Conservation (phyloP, 2,329 filamentous ascomycete genomes). For the Stemphylium beticola region DNA sequence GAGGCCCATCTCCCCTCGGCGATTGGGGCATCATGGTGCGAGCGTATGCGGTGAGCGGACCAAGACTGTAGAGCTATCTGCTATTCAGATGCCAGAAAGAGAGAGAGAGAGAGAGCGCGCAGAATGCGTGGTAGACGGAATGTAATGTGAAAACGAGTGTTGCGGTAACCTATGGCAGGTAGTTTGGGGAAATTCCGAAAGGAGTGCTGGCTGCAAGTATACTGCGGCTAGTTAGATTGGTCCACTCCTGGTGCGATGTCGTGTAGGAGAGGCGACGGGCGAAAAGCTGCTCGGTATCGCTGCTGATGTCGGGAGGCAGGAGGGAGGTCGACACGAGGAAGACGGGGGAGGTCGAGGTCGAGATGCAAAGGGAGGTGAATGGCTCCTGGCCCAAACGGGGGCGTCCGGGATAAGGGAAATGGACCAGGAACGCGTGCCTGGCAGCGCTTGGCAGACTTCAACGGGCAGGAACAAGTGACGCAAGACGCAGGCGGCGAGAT, state of each 20-base stretch:
- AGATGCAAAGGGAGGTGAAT: constrained; percentile 16
- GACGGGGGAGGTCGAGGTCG: constrained; percentile 6
- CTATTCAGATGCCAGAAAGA: constrained; percentile 29
- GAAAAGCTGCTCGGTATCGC: constrained; percentile 31
- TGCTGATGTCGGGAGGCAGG: constrained; percentile 28
- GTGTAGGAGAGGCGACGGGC: constrained; percentile 7
- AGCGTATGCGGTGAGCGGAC: constrained; percentile 38
- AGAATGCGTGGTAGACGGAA: background rate
- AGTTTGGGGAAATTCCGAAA: constrained; percentile 27
- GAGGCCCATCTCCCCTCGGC: constrained; percentile 50
- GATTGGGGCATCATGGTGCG: constrained; percentile 39
- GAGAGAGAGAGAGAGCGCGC: constrained; percentile 6
- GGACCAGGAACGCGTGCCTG: constrained; percentile 28
- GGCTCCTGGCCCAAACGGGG: constrained; percentile 30
- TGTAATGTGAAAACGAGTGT: constrained; percentile 31
- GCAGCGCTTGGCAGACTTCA: constrained; percentile 27
- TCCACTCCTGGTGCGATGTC: constrained; percentile 14
- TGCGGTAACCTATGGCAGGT: constrained; percentile 40
- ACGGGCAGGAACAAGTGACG: constrained; percentile 18
- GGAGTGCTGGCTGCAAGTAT: constrained; percentile 26
- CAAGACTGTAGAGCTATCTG: constrained; percentile 19
- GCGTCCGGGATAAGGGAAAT: constrained; percentile 19
- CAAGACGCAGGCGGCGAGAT: constrained; percentile 4
- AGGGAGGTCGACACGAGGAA: constrained; percentile 20
- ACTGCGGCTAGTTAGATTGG: constrained; percentile 19